Conservation (phyloP, 768 basidiomycete species). For the Boletus subcaerulescens region DNA sequence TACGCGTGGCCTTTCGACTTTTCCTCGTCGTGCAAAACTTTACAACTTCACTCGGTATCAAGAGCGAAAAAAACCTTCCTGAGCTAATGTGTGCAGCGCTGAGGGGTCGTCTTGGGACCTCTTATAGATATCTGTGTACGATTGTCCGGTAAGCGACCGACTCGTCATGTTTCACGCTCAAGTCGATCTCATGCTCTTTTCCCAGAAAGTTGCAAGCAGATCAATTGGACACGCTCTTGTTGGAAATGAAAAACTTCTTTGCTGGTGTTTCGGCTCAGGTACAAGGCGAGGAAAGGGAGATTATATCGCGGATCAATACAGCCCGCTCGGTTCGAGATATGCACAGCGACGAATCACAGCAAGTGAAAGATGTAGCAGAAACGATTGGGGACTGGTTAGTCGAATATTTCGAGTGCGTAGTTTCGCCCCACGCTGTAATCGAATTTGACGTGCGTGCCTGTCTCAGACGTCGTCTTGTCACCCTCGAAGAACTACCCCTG, state of each 20-base stretch:
- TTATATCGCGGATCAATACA: slow-evolving; percentile 23
- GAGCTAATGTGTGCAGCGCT: slow-evolving; percentile 47
- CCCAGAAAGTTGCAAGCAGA: slow-evolving; percentile 41
- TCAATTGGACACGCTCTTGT: slow-evolving; percentile 39
- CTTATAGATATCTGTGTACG: slow-evolving; percentile 44
- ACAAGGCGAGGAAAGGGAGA: slow-evolving; percentile 34
- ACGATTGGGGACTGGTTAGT: slow-evolving; percentile 49
- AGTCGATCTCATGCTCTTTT: slow-evolving; percentile 15
- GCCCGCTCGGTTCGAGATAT: slow-evolving; percentile 20
- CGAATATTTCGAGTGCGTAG: slow-evolving; percentile 47
- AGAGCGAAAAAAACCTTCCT: slow-evolving; percentile 30
- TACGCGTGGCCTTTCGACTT: slow-evolving; percentile 50
- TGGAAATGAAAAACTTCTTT: slow-evolving; percentile 40
- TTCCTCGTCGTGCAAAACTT: slow-evolving; percentile 43
- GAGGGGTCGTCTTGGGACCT: slow-evolving; percentile 41
- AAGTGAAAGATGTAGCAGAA: slow-evolving; percentile 19
- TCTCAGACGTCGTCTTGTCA: slow-evolving; percentile 40
- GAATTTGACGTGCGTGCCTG: not conserved
- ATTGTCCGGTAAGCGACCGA: slow-evolving; percentile 43
- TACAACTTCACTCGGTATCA: slow-evolving; percentile 44
- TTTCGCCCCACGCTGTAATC: not conserved
- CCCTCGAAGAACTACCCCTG: slow-evolving; percentile 49
- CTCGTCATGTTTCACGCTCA: not conserved
- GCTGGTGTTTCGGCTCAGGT: slow-evolving; percentile 30
- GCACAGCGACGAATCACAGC: slow-evolving; percentile 17